Percentiles rank a stretch among this genome's conserved stretches.
These are phyloP conservation scores for Erythrophleum fordii DNA, from an alignment of 306 rosid species.

Conservation along the genomic window DNA sequence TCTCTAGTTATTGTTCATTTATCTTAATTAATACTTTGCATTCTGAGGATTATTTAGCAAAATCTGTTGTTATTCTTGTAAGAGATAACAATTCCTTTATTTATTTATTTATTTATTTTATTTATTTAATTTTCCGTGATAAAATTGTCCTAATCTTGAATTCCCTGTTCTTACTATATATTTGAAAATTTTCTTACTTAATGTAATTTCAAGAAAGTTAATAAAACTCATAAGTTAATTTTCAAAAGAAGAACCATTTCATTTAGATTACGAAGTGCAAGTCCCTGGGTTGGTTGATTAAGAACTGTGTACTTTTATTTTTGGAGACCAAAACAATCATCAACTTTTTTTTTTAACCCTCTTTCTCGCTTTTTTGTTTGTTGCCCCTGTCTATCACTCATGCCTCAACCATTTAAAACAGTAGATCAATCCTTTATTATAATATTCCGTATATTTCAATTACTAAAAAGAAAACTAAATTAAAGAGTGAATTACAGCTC, in stretches of 20 bases:
- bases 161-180: not conserved
- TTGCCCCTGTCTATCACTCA: not conserved
- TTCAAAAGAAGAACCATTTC: not conserved
- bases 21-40: not conserved
- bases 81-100: not conserved
- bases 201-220: not conserved
- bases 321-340: no score
- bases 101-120: not conserved
- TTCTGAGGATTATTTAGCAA: not conserved
- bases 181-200: not conserved
- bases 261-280: not conserved
- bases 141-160: not conserved
- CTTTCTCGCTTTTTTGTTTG: not conserved
- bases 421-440: not conserved
- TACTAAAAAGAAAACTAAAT: not conserved
- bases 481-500: not conserved
- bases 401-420: not conserved
- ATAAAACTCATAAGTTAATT: not conserved
- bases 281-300: not conserved
- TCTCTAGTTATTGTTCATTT: not conserved
- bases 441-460: not conserved
- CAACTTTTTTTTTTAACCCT: no score
- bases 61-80: not conserved
- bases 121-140: not conserved
- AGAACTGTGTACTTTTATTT: not conserved